A percentile compares a stretch with the other conserved stretches of the same genome.
These are phyloP conservation scores for Aureobasidium mangrovei DNA, from an alignment of 2,329 filamentous ascomycete genomes.

Conservation along the genomic window DNA sequence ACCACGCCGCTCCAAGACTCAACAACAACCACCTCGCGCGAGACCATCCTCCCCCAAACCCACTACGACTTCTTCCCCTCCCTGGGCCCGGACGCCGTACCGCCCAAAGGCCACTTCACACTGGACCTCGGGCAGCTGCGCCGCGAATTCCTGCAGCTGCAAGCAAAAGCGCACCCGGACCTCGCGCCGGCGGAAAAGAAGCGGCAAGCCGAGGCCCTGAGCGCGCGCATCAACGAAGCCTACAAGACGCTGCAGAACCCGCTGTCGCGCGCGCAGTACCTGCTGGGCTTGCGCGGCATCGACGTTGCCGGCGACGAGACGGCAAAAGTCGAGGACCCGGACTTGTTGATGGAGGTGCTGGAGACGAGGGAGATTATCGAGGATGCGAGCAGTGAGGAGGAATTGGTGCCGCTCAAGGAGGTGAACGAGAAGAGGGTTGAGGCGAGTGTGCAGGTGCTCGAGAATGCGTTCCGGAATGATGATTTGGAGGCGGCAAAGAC, in stretches of 20 bases:
- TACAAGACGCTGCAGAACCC: slow-evolving; percentile 78
- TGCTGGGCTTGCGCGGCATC: slow-evolving; percentile 61
- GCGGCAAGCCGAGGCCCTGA: slow-evolving; percentile 63
- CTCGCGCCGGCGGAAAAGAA: slow-evolving; percentile 44
- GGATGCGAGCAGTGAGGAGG: slow-evolving; percentile 49
- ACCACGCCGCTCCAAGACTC: background rate
- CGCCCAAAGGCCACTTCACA: slow-evolving; percentile 65
- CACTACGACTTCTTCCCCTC: slow-evolving; percentile 91
- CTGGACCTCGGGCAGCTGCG: slow-evolving; percentile 64
- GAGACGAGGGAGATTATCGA: slow-evolving; percentile 60
- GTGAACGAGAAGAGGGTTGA: slow-evolving; percentile 62
- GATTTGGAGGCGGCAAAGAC: slow-evolving; percentile 57
- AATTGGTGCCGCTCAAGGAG: slow-evolving; percentile 49
- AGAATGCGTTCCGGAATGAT: slow-evolving; percentile 54
- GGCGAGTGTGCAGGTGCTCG: slow-evolving; percentile 55
- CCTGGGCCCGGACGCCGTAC: slow-evolving; percentile 61
- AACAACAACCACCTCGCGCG: background rate
- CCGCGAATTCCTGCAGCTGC: slow-evolving; percentile 77
- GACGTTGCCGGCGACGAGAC: slow-evolving; percentile 75
- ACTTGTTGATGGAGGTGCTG: slow-evolving; percentile 68
- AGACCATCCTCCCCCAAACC: slow-evolving; percentile 35
- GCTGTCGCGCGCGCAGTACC: slow-evolving; percentile 76
- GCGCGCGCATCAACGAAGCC: slow-evolving; percentile 78
- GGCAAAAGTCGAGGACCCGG: slow-evolving; percentile 59
- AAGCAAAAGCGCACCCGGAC: slow-evolving; percentile 69